Percentiles rank a stretch among this genome's conserved stretches.
Evolutionary conservation across 306 rosid species (phyloP).

Genomic region (Morella rubra): DNA sequence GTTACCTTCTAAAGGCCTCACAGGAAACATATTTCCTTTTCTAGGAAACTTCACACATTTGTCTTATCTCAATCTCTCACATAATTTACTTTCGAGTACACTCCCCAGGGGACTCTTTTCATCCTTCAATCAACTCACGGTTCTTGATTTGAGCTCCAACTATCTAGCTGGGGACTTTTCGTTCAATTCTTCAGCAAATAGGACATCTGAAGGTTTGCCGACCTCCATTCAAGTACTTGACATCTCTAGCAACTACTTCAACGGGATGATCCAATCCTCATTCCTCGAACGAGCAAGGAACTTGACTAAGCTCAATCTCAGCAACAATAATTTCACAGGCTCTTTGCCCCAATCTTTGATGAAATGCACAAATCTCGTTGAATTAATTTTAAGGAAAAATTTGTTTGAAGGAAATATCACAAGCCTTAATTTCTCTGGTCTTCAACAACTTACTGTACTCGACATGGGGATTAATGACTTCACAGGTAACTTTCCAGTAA

Average conservation of each 20-base stretch:
- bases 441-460: not conserved
- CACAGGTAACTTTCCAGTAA: not conserved
- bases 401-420: slow-evolving; percentile 13
- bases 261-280: not conserved
- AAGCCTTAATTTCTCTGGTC: not conserved
- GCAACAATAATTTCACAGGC: not conserved
- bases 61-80: not conserved
- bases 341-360: slow-evolving; percentile 1
- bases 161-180: slow-evolving; percentile 1
- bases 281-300: not conserved
- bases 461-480: not conserved
- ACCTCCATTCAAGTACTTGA: not conserved
- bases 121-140: not conserved
- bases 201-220: not conserved
- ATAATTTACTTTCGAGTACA: not conserved
- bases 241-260: slow-evolving; percentile 13
- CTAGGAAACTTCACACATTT: not conserved
- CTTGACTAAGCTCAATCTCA: not conserved
- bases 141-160: slow-evolving; percentile 22
- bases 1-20: not conserved
- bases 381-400: not conserved
- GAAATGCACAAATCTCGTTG: slow-evolving; percentile 7
- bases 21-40: not conserved
- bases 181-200: not conserved
- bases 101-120: not conserved